Evolutionary conservation across 108 stramenopile species (phyloP).

Genomic region (Nitzschia putrida): DNA sequence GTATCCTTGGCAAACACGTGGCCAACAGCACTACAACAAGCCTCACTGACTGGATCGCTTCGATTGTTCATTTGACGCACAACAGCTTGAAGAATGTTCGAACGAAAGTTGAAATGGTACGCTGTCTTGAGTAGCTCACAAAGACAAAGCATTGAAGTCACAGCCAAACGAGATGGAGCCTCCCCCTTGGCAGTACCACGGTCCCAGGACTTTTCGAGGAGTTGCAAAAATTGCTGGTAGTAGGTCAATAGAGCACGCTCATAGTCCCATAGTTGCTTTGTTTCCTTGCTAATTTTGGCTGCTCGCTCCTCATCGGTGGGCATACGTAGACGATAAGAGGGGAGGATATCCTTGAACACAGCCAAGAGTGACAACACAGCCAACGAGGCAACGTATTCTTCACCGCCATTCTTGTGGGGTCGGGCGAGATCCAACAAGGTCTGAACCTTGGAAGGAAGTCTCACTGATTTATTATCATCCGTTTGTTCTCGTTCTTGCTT

Average conservation of each 20-base stretch:
- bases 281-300: slow-evolving; percentile 85
- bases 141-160: slow-evolving; percentile 68
- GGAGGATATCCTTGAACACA: slow-evolving; percentile 90
- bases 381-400: slow-evolving; percentile 68
- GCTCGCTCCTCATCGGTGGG: slow-evolving; percentile 79
- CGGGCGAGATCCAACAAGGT: slow-evolving; percentile 55
- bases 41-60: slow-evolving; percentile 57
- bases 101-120: slow-evolving; percentile 87
- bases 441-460: slow-evolving; percentile 58
- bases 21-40: slow-evolving; percentile 66
- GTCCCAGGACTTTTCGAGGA: slow-evolving; percentile 74
- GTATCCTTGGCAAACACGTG: slow-evolving; percentile 71
- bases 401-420: slow-evolving; percentile 57
- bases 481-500: slow-evolving; percentile 25
- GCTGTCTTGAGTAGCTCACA: slow-evolving; percentile 75
- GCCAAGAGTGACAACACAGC: slow-evolving; percentile 85
- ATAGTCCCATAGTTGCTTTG: slow-evolving; percentile 73
- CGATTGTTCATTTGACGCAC: slow-evolving; percentile 67
- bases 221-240: slow-evolving; percentile 83
- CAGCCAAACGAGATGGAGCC: slow-evolving; percentile 58
- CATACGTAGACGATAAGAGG: slow-evolving; percentile 88
- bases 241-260: slow-evolving; percentile 71
- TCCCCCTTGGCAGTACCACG: slow-evolving; percentile 37
- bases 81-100: slow-evolving; percentile 70
- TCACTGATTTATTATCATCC: slow-evolving; percentile 7